Percentiles rank a stretch among this genome's conserved stretches.
phyloP scores from a whole-genome alignment of 768 basidiomycete species.

The Hericium coralloides region DNA sequence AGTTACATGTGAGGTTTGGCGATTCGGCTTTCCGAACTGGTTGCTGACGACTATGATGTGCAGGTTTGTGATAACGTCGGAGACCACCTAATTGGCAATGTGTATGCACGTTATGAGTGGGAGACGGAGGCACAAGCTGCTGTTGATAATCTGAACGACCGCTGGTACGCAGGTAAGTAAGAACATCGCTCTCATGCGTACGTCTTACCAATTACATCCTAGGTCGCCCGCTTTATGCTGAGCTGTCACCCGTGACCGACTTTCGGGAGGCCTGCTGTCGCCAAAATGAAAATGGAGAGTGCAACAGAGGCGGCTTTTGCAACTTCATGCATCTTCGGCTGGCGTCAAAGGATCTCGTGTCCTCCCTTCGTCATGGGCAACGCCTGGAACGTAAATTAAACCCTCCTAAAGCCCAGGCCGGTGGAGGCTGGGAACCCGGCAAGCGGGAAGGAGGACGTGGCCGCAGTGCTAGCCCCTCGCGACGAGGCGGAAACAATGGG shows the following conservation, averaged over 20 bases:
- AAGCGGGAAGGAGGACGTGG: conserved; percentile 57
- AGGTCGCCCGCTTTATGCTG: conserved; percentile 95
- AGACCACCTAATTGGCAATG: conserved; percentile 96
- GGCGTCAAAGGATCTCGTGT: conserved; percentile 77
- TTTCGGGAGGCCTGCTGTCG: conserved; percentile 98
- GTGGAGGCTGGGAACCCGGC: conserved; percentile 78
- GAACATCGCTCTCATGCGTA: neutral
- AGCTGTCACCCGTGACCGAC: conserved; percentile 96
- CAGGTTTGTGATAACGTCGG: conserved; percentile 98
- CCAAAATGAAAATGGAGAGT: conserved; percentile 98
- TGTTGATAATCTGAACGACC: conserved; percentile 86
- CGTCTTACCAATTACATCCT: neutral
- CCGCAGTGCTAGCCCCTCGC: conserved; percentile 67
- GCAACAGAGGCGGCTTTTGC: conserved; percentile 96
- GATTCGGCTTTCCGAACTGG: neutral
- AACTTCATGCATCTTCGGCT: conserved; percentile 97
- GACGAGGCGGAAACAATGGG: conserved; percentile 51
- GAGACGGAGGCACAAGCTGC: conserved; percentile 94
- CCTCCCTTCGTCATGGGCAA: conserved; percentile 73
- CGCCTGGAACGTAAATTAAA: conserved; percentile 72
- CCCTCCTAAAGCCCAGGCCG: conserved; percentile 51
- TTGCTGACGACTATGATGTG: neutral
- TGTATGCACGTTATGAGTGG: conserved; percentile 98
- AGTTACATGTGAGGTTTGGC: conserved; percentile 69
- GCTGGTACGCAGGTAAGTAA: conserved; percentile 92